Base-by-base conservation (phyloP, 805 yeast genomes). In the Nakazawaea populi region DNA sequence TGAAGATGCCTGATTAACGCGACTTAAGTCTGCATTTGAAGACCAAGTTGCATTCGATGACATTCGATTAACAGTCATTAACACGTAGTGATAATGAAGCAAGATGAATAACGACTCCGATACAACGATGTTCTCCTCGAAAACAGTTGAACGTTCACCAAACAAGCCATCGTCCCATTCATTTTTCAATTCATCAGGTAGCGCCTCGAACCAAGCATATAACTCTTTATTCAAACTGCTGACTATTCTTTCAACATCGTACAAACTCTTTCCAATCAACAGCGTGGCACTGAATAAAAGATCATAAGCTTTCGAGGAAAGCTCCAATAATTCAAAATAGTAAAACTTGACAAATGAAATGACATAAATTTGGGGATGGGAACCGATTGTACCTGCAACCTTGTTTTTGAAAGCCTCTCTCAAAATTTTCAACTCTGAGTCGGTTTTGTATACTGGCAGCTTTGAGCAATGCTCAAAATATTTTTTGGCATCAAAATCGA, bases 211-310 rank as follows among this genome's bases (percentile, higher is more conserved):
- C 68, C 69, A 68, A 14, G 50, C 34, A 28, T 64, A 66, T 14
- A 67, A 53, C 35, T 61, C 66, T 4, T 51, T 41, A 4, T 65
- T 50, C 39, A 63, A 42, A 1, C 42, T 31, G 11, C 48, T 18
- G 14, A 61, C 53, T 5, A 42, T 52, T 1, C 53, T 38, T 8
- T 51, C 27, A 1, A 60, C 54, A 34, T 64, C 58, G 5, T 47
- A 43, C 4, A 52, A 36, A 3, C 60, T 48, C 46, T 55, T 58
- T 9, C 58, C 53, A 4, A 45, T 48, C 29, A 63, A 34, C 24
- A 68, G 60, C 31, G 56, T 58, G 1, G 70, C 68, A 30, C 65
- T 48, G 44, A 66, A 65, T 6, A 68, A 54, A 12, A 48, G 53
- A n/a, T 53, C 45, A 51, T 66, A 63, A 28, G 61, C 55, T 31